A percentile compares a stretch with the other conserved stretches of the same genome.
These are phyloP conservation scores for Gynandropsis gynandra DNA, from an alignment of 345 rosid genomes.

Conservation along the genomic window DNA sequence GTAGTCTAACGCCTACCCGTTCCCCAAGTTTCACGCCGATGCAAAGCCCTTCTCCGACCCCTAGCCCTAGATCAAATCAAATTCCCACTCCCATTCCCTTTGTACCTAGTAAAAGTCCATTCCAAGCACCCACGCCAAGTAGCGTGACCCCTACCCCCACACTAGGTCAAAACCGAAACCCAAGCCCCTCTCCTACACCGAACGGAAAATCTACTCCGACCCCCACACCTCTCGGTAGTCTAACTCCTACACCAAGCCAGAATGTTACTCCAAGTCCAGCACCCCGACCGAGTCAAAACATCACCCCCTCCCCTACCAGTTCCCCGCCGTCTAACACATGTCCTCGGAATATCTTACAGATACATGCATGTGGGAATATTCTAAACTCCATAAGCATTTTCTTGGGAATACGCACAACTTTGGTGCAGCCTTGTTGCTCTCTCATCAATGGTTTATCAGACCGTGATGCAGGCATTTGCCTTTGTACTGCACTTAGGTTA, in stretches of 20 bases:
- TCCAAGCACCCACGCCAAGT: too few species aligned
- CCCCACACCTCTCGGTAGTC: too few species aligned
- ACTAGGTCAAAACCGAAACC: too few species aligned
- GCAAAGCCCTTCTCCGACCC: too few species aligned
- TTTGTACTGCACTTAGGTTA: background rate
- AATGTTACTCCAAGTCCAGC: background rate
- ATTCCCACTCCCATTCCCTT: too few species aligned
- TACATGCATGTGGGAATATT: slow-evolving; percentile 11
- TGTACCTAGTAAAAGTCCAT: too few species aligned
- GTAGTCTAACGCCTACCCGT: too few species aligned
- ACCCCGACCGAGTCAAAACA: background rate
- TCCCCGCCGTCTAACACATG: slow-evolving; percentile 9
- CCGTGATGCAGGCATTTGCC: slow-evolving; percentile 17
- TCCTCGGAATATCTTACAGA: slow-evolving; percentile 3
- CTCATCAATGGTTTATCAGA: slow-evolving; percentile 12
- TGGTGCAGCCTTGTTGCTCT: slow-evolving; percentile 18
- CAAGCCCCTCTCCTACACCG: too few species aligned
- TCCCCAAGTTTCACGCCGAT: too few species aligned
- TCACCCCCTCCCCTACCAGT: background rate
- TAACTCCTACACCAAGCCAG: background rate
- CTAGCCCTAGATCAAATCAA: too few species aligned
- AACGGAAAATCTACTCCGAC: too few species aligned
- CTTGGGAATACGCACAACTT: background rate
- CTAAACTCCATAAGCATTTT: background rate
- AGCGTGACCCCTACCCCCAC: too few species aligned